phyloP scores from a whole-genome alignment of 148 eudicot species.

The Silene uniflora region DNA sequence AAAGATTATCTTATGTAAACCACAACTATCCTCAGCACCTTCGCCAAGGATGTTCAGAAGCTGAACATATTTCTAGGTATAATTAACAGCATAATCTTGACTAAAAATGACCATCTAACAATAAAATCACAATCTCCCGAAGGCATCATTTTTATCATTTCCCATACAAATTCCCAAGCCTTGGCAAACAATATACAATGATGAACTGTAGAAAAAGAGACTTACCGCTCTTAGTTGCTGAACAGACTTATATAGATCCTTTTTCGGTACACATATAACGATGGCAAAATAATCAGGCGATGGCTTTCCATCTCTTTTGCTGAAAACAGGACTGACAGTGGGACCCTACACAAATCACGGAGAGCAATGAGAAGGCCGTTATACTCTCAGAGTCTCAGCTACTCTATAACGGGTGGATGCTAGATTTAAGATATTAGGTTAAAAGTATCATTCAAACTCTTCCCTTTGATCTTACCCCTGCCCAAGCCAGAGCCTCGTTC shows the following conservation, averaged over 20 bases:
- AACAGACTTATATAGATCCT: constrained; percentile 75
- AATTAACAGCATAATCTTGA: background rate
- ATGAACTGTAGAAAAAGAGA: constrained; percentile 7
- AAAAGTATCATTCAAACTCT: background rate
- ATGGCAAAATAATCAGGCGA: constrained; percentile 68
- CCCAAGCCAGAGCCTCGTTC: background rate
- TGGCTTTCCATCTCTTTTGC: constrained; percentile 58
- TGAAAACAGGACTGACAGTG: constrained; percentile 74
- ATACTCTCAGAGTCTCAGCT: background rate
- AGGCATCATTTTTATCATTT: background rate
- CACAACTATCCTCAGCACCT: background rate
- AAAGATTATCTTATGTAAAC: background rate
- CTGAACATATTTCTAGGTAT: background rate
- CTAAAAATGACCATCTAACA: background rate
- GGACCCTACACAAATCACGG: constrained; percentile 64
- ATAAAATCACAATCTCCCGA: background rate
- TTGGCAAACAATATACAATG: constrained; percentile 1
- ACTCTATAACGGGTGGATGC: too few species aligned
- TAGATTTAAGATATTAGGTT: too few species aligned
- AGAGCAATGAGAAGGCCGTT: constrained; percentile 3
- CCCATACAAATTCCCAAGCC: background rate
- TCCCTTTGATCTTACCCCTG: background rate
- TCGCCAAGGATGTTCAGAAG: background rate
- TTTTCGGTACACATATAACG: constrained; percentile 86
- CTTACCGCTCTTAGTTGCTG: constrained; percentile 81